A percentile compares a stretch with the other conserved stretches of the same genome.
phyloP scores from a whole-genome alignment of 768 basidiomycete species.

The Lyophyllum shimeji region DNA sequence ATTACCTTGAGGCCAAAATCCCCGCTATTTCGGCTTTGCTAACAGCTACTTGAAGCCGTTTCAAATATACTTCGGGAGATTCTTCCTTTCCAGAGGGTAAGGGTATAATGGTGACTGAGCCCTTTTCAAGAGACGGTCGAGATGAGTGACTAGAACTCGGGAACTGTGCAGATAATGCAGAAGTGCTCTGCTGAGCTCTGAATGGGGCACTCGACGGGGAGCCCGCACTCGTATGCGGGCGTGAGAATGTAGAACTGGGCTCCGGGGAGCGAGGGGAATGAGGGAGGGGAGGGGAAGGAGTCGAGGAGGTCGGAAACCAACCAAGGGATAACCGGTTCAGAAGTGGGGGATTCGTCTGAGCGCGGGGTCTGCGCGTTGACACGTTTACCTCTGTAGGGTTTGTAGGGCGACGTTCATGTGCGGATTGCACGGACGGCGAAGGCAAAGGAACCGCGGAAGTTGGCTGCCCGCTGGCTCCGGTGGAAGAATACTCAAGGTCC shows the following conservation, averaged over 20 bases:
- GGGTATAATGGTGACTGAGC: constrained; percentile 40
- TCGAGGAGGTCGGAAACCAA: constrained; percentile 51
- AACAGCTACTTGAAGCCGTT: constrained; percentile 60
- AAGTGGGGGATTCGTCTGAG: constrained; percentile 66
- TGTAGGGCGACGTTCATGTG: constrained; percentile 2
- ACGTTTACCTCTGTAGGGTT: constrained; percentile 13
- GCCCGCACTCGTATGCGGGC: constrained; percentile 11
- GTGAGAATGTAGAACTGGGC: constrained; percentile 18
- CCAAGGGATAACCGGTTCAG: constrained; percentile 70
- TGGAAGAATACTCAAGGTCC: background rate
- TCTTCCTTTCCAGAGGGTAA: constrained; percentile 59
- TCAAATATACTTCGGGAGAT: constrained; percentile 67
- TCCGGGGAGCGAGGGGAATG: constrained; percentile 19
- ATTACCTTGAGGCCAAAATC: constrained; percentile 79
- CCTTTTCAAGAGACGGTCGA: constrained; percentile 42
- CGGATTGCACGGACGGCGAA: constrained; percentile 14
- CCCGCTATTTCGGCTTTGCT: constrained; percentile 78
- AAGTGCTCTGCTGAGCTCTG: background rate
- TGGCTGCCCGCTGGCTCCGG: background rate
- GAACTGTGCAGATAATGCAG: constrained; percentile 17
- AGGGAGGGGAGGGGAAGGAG: constrained; percentile 29
- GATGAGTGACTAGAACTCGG: constrained; percentile 37
- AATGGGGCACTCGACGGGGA: background rate
- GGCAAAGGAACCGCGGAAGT: background rate
- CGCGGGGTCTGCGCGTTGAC: constrained; percentile 32